Evolutionary conservation across 345 rosid species (phyloP).

Genomic region (Brassica rapa): DNA sequence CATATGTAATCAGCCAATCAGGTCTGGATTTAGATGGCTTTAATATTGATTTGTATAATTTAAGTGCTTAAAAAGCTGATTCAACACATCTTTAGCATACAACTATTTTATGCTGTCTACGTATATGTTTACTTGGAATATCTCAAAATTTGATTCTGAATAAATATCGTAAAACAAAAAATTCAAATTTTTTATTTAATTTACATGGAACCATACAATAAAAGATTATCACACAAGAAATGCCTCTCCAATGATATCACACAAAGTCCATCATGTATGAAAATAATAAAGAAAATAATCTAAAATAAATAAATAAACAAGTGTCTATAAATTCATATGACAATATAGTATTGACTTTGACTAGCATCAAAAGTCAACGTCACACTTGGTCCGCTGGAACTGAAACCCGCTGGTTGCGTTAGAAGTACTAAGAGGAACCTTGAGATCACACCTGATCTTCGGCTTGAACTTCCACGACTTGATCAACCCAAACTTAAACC

Average conservation of each 20-base stretch:
- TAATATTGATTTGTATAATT: neutral
- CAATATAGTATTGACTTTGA: constrained; percentile 13
- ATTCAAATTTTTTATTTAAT: constrained; percentile 21
- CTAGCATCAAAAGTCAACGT: constrained; percentile 39
- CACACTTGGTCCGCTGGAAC: constrained; percentile 50
- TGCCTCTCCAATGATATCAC: constrained; percentile 6
- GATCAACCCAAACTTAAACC: constrained; percentile 64
- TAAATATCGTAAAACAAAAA: neutral
- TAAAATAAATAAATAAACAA: neutral
- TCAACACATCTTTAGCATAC: neutral
- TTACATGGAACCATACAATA: constrained; percentile 16
- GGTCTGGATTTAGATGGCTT: constrained; percentile 9
- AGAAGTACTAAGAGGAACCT: constrained; percentile 48
- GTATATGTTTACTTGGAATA: neutral
- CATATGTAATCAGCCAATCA: neutral
- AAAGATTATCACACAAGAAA: neutral
- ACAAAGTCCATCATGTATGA: neutral
- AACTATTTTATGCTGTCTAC: neutral
- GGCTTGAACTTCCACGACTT: constrained; percentile 62
- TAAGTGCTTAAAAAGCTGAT: constrained; percentile 5
- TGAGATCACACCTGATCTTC: constrained; percentile 54
- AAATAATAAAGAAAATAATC: neutral
- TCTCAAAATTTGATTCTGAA: neutral
- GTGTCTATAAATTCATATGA: neutral
- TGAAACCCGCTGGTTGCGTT: constrained; percentile 24